A percentile compares a stretch with the other conserved stretches of the same genome.
phyloP scores from a whole-genome alignment of 768 basidiomycete species.

The Pluteus cervinus region DNA sequence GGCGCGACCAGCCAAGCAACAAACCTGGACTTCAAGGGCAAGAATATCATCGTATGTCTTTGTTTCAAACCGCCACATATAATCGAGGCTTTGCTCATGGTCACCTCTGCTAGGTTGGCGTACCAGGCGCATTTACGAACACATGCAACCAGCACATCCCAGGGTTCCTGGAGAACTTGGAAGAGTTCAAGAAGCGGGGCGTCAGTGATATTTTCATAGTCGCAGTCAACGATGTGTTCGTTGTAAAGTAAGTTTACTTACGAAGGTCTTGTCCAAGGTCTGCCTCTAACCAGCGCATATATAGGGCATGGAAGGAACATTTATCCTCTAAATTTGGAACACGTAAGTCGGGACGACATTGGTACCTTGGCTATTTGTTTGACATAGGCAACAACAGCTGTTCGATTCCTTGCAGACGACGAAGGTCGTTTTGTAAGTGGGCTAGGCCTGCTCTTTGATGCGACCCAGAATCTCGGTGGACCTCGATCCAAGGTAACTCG shows the following conservation, averaged over 20 bases:
- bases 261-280: not conserved
- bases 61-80: too few species aligned
- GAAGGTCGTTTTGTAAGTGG: constrained; percentile 47
- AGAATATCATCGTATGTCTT: constrained; percentile 54
- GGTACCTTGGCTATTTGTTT: too few species aligned
- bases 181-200: constrained; percentile 73
- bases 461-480: constrained; percentile 54
- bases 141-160: constrained; percentile 63
- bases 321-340: constrained; percentile 53
- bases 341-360: too few species aligned
- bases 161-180: constrained; percentile 57
- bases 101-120: constrained; percentile 66
- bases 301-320: constrained; percentile 62
- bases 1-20: constrained; percentile 35
- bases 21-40: constrained; percentile 46
- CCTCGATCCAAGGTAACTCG: constrained; percentile 55
- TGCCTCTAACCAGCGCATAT: not conserved
- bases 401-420: constrained; percentile 68
- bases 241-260: constrained; percentile 46
- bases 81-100: too few species aligned
- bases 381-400: too few species aligned
- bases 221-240: constrained; percentile 76
- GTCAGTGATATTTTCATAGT: constrained; percentile 67
- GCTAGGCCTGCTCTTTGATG: constrained; percentile 59
- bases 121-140: constrained; percentile 75